These are phyloP conservation scores for Blepharisma japonicum DNA, from an alignment of 73 alveolate species.

Conservation along the genomic window DNA sequence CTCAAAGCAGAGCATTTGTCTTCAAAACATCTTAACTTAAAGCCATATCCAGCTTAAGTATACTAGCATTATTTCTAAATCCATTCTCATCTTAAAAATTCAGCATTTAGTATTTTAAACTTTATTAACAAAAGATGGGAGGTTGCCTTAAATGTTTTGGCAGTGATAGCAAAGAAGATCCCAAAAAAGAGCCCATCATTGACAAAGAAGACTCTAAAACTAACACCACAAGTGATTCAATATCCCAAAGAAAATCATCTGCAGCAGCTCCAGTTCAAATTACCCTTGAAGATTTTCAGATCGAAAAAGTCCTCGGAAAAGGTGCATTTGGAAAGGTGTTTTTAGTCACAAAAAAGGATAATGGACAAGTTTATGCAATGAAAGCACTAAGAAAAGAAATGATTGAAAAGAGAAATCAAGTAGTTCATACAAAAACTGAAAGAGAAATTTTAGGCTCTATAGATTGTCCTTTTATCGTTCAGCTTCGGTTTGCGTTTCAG, in stretches of 20 bases:
- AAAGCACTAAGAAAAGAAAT: conserved; percentile 72
- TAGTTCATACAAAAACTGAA: conserved; percentile 81
- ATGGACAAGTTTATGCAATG: conserved; percentile 52
- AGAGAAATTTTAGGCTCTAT: conserved; percentile 74
- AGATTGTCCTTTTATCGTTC: conserved; percentile 76
- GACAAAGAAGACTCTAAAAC: conserved; percentile 28
- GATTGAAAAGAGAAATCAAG: conserved; percentile 75
- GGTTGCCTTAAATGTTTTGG: conserved; percentile 7
- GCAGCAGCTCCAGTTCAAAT: neutral
- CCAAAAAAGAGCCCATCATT: neutral
- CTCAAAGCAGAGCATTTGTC: too few species aligned
- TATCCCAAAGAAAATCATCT: neutral
- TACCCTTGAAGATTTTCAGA: conserved; percentile 38
- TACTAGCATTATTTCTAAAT: too few species aligned
- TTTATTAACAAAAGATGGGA: conserved; percentile 9
- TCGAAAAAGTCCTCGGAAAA: conserved; percentile 67
- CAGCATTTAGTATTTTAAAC: too few species aligned
- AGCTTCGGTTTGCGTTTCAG: conserved; percentile 68
- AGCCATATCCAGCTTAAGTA: too few species aligned
- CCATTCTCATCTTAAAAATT: too few species aligned
- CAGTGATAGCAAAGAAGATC: conserved; percentile 13
- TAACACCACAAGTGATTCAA: neutral
- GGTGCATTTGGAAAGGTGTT: conserved; percentile 88
- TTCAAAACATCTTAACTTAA: too few species aligned
- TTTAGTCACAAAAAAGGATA: conserved; percentile 54